Percentiles rank a stretch among this genome's conserved stretches.
Conservation (phyloP, 768 basidiomycete genomes). For the Holtermanniella nyarrowii region DNA sequence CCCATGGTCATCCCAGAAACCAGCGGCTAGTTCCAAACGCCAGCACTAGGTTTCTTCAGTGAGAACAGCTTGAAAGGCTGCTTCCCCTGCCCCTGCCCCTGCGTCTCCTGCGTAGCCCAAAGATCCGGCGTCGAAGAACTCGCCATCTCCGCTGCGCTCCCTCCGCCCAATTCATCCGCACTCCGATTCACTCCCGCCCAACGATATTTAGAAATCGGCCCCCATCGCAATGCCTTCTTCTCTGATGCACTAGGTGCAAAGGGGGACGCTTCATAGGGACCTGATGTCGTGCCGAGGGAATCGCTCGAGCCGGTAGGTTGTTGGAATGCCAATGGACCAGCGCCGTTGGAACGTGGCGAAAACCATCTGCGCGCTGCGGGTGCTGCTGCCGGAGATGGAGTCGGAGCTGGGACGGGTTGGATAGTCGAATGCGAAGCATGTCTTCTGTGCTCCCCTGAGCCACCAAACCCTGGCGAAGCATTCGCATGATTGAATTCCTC, state of each 20-base stretch:
- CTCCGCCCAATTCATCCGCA: not conserved
- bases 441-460: too few species aligned
- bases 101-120: not conserved
- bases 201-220: conserved; percentile 22
- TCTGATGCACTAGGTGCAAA: conserved; percentile 37
- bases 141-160: conserved; percentile 2
- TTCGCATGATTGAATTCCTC: not conserved
- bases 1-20: too few species aligned
- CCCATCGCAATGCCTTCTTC: conserved; percentile 38
- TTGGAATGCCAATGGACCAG: conserved; percentile 7
- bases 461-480: not conserved
- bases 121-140: not conserved
- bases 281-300: conserved; percentile 17
- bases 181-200: conserved; percentile 7
- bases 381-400: conserved; percentile 14
- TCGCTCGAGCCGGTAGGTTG: conserved; percentile 25
- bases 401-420: too few species aligned
- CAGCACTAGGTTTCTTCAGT: conserved; percentile 6
- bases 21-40: too few species aligned
- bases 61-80: conserved; percentile 10
- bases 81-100: not conserved
- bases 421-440: too few species aligned
- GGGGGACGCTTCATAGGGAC: conserved; percentile 19
- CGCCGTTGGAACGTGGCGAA: conserved; percentile 14
- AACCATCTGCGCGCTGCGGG: conserved; percentile 34